These are phyloP conservation scores for Taiwanofungus camphoratus DNA, from an alignment of 1,284 basidiomycete genomes.

Conservation along the genomic window DNA sequence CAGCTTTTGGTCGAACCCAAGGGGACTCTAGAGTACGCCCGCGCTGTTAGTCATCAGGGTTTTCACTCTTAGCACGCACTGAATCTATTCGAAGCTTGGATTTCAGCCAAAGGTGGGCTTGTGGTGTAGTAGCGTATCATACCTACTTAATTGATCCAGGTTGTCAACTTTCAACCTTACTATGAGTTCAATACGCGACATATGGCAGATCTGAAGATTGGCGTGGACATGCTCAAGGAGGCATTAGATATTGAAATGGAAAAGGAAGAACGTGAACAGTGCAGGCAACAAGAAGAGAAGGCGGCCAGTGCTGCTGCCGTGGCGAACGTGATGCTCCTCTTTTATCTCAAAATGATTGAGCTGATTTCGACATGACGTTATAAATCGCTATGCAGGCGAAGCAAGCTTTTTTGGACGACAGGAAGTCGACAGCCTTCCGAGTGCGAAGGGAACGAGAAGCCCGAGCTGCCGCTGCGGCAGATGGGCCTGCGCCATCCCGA, in stretches of 20 bases:
- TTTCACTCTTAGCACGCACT: background rate
- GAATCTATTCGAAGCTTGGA: conserved; percentile 47
- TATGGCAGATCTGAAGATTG: conserved; percentile 52
- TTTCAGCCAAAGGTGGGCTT: conserved; percentile 54
- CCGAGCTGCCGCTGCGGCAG: conserved; percentile 26
- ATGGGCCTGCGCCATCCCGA: conserved; percentile 3
- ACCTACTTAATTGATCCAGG: conserved; percentile 21
- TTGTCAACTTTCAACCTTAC: conserved; percentile 44
- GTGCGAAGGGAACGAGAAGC: conserved; percentile 56
- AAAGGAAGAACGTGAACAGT: conserved; percentile 45
- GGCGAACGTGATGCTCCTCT: conserved; percentile 37
- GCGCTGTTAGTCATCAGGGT: conserved; percentile 44
- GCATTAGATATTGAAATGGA: conserved; percentile 46
- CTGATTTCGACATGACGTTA: background rate
- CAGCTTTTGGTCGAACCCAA: conserved; percentile 52
- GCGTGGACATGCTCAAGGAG: conserved; percentile 59
- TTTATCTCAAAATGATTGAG: background rate
- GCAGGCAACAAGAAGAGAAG: conserved; percentile 48
- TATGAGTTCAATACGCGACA: conserved; percentile 55
- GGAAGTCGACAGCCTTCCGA: conserved; percentile 44
- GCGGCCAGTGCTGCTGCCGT: conserved; percentile 46
- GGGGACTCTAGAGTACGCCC: conserved; percentile 72
- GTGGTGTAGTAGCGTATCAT: background rate
- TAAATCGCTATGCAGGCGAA: conserved; percentile 44
- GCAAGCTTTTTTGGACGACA: conserved; percentile 69